These are phyloP conservation scores for Canavalia ensiformis DNA, from an alignment of 306 rosid species.

Conservation along the genomic window DNA sequence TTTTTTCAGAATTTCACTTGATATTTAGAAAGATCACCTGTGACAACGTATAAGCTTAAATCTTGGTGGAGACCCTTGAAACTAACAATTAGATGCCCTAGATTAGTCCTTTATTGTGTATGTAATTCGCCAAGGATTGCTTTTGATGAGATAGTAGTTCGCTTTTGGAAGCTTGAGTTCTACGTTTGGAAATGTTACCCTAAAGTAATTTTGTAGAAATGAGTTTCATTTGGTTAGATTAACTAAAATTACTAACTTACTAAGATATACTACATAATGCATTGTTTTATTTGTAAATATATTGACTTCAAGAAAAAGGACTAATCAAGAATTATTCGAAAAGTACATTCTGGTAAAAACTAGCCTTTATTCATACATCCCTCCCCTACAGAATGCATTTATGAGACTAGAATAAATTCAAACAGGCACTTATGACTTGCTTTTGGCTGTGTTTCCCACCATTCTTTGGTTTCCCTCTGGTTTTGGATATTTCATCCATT, in stretches of 20 bases:
- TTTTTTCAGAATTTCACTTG: background rate
- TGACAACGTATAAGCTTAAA: background rate
- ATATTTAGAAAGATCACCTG: background rate
- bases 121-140: background rate
- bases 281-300: background rate
- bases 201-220: background rate
- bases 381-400: background rate
- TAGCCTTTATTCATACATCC: background rate
- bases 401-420: background rate
- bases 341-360: slow-evolving; percentile 2
- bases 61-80: slow-evolving; percentile 4
- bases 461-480: slow-evolving; percentile 10
- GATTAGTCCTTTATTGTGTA: background rate
- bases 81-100: background rate
- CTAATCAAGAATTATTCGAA: background rate
- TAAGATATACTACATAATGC: background rate
- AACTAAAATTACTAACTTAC: background rate
- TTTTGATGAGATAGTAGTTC: background rate
- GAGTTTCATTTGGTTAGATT: background rate
- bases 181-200: background rate
- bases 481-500: slow-evolving; percentile 33
- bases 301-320: slow-evolving; percentile 7
- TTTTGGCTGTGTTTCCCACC: slow-evolving; percentile 7
- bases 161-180: slow-evolving; percentile 9
- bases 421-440: slow-evolving; percentile 12